Evolutionary conservation across 257 asterid genomes (phyloP), one percentile per base, ranked within the genome.

Genomic region (Nicotiana tabacum): DNA sequence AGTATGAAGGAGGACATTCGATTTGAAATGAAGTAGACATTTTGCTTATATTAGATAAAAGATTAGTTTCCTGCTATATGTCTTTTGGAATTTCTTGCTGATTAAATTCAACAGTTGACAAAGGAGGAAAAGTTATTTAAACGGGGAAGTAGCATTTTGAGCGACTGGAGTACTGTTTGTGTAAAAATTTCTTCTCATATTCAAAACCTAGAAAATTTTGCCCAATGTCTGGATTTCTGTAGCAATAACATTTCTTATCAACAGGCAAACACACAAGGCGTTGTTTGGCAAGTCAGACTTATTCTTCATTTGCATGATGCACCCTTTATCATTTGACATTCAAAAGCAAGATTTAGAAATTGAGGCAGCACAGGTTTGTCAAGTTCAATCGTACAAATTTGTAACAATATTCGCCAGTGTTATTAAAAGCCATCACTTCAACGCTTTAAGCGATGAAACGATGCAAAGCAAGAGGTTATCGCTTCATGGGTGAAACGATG

Each of bases 271-370:
- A 87, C 97, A 93, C 87, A 78, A 84, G 83, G 72, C 85, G 10
- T 87, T 93, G 32, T 93, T 90, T 62, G 85, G 67, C 86, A 72
- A 72, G 61, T 72, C 79, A 6, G 39, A 72, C 4, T 46, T 72
- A 46, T 72, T 46, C 79, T 72, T 93, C 76, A 61, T 93, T 77
- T 93, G 97, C 90, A 87, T 84, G 93, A 29, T 93, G 86, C 89
- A 85, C 56, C 97, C 97, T 43, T 69, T 89, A 77, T 89, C 96
- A 56, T 88, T 87, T 21, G 90, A 89, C 85, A 93, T 93, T 83
- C 83, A 85, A 81, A 91, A 86, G 82, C 97, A 93, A 84, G 96
- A 90, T 78, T 90, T 92, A 5, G 97, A 93, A 85, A 93, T 93
- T 62, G 97, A 91, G 65, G 97, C 86, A 18, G 97, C 94, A 35